A percentile compares a stretch with the other conserved stretches of the same genome.
phyloP scores from a whole-genome alignment of 164 flowering plant genomes.

The Vitis cinerea region DNA sequence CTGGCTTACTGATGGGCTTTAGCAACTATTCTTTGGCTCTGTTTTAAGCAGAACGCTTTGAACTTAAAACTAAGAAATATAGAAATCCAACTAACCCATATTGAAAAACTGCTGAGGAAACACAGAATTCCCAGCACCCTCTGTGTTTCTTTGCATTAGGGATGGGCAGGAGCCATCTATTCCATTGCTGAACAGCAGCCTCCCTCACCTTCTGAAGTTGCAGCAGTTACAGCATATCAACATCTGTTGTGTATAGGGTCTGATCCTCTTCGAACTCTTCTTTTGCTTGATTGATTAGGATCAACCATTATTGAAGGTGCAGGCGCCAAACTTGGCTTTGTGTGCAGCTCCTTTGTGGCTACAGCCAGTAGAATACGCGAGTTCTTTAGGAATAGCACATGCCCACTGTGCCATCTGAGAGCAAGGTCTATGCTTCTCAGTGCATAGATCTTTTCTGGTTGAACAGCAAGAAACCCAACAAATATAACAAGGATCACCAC shows the following conservation, averaged over 20 bases:
- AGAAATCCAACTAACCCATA: constrained; percentile 31
- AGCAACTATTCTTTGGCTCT: constrained; percentile 14
- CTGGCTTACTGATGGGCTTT: constrained; percentile 16
- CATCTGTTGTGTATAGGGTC: constrained; percentile 84
- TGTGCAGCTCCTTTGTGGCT: constrained; percentile 27
- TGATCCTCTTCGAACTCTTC: constrained; percentile 66
- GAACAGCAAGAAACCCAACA: constrained; percentile 40
- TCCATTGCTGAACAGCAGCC: constrained; percentile 9
- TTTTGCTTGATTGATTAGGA: constrained; percentile 57
- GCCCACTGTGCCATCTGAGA: constrained; percentile 33
- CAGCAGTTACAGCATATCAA: constrained; percentile 26
- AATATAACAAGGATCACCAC: constrained; percentile 40
- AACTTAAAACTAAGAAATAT: constrained; percentile 15
- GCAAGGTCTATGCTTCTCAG: constrained; percentile 50
- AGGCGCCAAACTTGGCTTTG: constrained; percentile 35
- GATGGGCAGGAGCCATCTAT: constrained; percentile 3
- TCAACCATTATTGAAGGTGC: constrained; percentile 42
- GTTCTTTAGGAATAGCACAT: constrained; percentile 4
- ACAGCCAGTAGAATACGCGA: constrained; percentile 23
- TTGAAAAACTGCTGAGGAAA: constrained; percentile 19
- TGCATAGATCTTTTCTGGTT: constrained; percentile 43
- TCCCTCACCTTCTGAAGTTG: background rate
- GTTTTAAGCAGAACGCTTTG: constrained; percentile 3
- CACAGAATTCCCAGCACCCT: constrained; percentile 5
- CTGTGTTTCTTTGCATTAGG: constrained; percentile 8